Evolutionary conservation across 2,329 filamentous ascomycete species (phyloP), one percentile per base, ranked within the genome.

Genomic region (Colletotrichum acutatum): DNA sequence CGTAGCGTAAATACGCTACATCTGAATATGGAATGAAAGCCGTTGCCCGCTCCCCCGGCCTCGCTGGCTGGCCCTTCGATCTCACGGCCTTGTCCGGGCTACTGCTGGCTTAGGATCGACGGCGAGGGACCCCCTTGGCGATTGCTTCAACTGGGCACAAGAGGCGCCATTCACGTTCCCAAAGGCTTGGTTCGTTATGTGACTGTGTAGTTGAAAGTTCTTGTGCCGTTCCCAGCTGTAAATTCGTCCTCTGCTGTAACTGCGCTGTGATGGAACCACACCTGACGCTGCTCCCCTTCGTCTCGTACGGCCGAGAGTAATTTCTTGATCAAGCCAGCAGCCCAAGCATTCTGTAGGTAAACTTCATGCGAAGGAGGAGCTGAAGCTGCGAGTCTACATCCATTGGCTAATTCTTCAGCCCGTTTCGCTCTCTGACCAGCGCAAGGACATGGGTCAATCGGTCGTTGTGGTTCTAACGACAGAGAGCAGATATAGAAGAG

Each of bases 21-120:
- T 28, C 69, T 64, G 12, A 37, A 69, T 52, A 14, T 28, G 68
- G 57, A 49, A 53, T 42, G 68, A 68, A 58, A 52, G 46, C 68
- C 68, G 30, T 71, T 56, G 42, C 46, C 60, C 16, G 46, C 22
- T 19, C 63, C 32, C 62, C 63, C 32, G 46, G 54, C n/a, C 56
- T 58, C 37, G n/a, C n/a, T 56, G 19, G 42, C 42, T 49, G 32
- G 19, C 26, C 63, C 61, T 62, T 58, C 57, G 28, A 68, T 58
- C 58, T 59, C 58, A 52, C 14, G 12, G 58, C 37, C 58, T 49
- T 58, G 24, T 53, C 24, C 28, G 59, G 65, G 53, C 16, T 46
- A 58, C 22, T 72, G 52, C 42, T 68, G 65, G 53, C 30, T 32
- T 16, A 34, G 22, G 24, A 59, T 68, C 58, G 37, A n/a, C 64